Conservation (phyloP, 192 early-diverging fungal genomes). For the Backusella parvicylindrica region DNA sequence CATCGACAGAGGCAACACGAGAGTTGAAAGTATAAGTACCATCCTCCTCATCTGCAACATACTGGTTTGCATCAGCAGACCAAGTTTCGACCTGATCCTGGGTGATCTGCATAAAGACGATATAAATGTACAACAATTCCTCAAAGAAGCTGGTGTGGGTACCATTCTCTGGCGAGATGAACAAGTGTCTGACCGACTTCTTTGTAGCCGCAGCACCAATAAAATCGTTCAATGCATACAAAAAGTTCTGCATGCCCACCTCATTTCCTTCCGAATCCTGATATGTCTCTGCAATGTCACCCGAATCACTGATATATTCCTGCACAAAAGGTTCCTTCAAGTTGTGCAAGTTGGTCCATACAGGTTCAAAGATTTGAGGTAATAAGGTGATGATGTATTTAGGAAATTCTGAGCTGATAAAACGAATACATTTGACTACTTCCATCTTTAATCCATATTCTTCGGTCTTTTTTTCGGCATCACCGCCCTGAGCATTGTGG, state of each 20-base stretch:
- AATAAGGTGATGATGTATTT: constrained; percentile 55
- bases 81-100: constrained; percentile 76
- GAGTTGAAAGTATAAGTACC: constrained; percentile 85
- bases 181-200: constrained; percentile 48
- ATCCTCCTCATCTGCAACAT: constrained; percentile 89
- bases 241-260: constrained; percentile 59
- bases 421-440: constrained; percentile 64
- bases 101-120: constrained; percentile 82
- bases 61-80: constrained; percentile 82
- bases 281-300: constrained; percentile 37
- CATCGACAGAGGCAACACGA: constrained; percentile 77
- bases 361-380: constrained; percentile 53
- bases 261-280: constrained; percentile 73
- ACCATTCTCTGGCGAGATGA: constrained; percentile 43
- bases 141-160: constrained; percentile 42
- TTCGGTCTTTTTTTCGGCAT: constrained; percentile 45
- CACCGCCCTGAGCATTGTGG: constrained; percentile 41
- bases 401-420: constrained; percentile 58
- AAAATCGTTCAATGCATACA: constrained; percentile 71
- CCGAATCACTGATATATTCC: constrained; percentile 44
- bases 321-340: constrained; percentile 53
- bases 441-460: constrained; percentile 69
- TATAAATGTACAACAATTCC: constrained; percentile 52
- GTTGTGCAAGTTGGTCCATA: constrained; percentile 67
- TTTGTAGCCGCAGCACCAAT: constrained; percentile 54